A percentile compares a stretch with the other conserved stretches of the same genome.
These are phyloP conservation scores for Jacaranda mimosifolia DNA, from an alignment of 257 asterid genomes.

Conservation along the genomic window DNA sequence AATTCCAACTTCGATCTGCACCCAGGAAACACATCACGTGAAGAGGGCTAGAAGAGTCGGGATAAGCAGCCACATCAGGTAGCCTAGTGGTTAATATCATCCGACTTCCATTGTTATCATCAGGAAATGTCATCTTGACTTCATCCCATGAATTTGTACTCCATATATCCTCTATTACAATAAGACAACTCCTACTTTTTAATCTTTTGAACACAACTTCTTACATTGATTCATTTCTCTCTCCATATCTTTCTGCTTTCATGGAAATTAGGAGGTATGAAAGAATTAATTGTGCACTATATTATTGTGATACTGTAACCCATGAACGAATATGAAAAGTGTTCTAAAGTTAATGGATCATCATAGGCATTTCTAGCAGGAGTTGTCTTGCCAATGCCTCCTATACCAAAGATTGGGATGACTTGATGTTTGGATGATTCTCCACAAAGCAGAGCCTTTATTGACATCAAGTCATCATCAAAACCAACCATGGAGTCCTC, in stretches of 20 bases:
- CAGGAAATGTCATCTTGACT: not conserved
- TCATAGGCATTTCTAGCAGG: not conserved
- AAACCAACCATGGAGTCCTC: not conserved
- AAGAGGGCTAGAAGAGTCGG: not conserved
- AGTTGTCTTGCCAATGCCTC: not conserved
- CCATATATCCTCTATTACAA: conserved; percentile 28
- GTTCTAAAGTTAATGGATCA: not conserved
- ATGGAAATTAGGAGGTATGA: not conserved
- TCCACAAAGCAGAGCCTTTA: conserved; percentile 3
- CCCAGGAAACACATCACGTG: conserved; percentile 24
- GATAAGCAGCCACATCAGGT: not conserved
- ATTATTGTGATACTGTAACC: not conserved
- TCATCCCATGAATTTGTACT: conserved; percentile 2
- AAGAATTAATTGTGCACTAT: not conserved
- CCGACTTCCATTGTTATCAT: conserved; percentile 21
- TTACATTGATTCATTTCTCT: not conserved
- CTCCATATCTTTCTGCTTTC: not conserved
- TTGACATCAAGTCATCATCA: not conserved
- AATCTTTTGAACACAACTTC: not conserved
- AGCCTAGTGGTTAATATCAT: conserved; percentile 24
- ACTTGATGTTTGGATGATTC: not conserved
- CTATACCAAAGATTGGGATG: not conserved
- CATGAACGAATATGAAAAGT: not conserved
- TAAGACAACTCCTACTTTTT: not conserved
- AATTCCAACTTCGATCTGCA: conserved; percentile 10